These are phyloP conservation scores for Clarireedia paspali DNA, from an alignment of 2,329 filamentous ascomycete genomes.

Conservation along the genomic window DNA sequence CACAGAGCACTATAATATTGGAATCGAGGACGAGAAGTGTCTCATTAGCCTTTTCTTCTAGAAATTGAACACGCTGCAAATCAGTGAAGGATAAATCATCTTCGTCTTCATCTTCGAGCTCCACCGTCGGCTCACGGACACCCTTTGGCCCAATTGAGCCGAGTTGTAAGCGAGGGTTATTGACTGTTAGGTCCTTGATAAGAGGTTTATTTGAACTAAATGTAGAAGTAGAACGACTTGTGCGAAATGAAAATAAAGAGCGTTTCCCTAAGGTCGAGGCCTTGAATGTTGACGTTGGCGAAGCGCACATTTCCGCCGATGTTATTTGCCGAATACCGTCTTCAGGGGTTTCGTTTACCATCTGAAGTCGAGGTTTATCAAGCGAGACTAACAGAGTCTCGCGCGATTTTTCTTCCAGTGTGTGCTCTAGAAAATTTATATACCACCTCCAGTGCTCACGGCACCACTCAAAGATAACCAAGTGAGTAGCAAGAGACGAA, in stretches of 20 bases:
- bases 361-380: not conserved
- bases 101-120: not conserved
- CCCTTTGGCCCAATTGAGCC: not conserved
- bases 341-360: not conserved
- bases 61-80: constrained; percentile 29
- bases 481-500: constrained; percentile 28
- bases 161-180: not conserved
- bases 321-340: not conserved
- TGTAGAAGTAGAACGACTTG: not conserved
- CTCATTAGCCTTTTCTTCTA: constrained; percentile 33
- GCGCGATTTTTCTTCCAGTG: constrained; percentile 3
- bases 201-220: not conserved
- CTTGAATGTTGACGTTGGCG: not conserved
- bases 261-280: not conserved
- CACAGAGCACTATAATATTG: constrained; percentile 29
- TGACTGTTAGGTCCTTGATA: not conserved
- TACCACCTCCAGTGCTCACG: constrained; percentile 37
- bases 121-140: not conserved
- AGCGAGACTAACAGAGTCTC: not conserved
- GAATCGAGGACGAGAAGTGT: constrained; percentile 27
- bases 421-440: constrained; percentile 30
- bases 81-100: constrained; percentile 25
- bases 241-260: not conserved
- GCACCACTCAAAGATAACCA: constrained; percentile 32
- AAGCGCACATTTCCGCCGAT: not conserved